Percentiles rank a stretch among this genome's conserved stretches.
These are phyloP conservation scores for Lyophyllum atratum DNA, from an alignment of 768 basidiomycete genomes.

Conservation along the genomic window DNA sequence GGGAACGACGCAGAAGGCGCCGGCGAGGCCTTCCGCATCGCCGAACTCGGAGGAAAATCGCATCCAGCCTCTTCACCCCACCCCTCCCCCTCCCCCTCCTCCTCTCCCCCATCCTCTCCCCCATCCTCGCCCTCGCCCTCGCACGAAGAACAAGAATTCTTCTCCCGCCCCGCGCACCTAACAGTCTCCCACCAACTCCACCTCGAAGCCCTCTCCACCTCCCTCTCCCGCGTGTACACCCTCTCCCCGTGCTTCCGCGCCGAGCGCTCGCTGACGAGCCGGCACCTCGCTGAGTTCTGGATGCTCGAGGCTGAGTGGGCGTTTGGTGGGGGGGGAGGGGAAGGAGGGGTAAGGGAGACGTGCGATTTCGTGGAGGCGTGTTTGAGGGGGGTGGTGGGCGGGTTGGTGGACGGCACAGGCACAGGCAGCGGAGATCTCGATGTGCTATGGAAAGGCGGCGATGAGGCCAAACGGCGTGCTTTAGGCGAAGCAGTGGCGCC, in stretches of 20 bases:
- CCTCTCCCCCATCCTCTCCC: constrained; percentile 15
- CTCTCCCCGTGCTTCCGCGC: constrained; percentile 94
- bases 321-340: constrained; percentile 37
- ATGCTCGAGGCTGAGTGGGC: constrained; percentile 98
- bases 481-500: constrained; percentile 38
- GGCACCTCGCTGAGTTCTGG: constrained; percentile 98
- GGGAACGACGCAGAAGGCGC: constrained; percentile 95
- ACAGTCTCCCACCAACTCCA: constrained; percentile 97
- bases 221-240: constrained; percentile 85
- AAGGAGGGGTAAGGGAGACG: constrained; percentile 46
- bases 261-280: constrained; percentile 81
- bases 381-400: constrained; percentile 26
- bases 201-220: constrained; percentile 81
- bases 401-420: constrained; percentile 9
- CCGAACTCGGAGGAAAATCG: constrained; percentile 34
- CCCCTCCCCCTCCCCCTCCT: constrained; percentile 18
- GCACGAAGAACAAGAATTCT: constrained; percentile 54
- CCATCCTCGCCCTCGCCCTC: constrained; percentile 13
- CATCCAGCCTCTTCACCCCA: constrained; percentile 25
- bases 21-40: constrained; percentile 85
- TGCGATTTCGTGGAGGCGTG: constrained; percentile 42
- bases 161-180: constrained; percentile 75
- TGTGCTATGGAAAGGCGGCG: constrained; percentile 42
- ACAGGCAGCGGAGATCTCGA: constrained; percentile 28
- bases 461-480: constrained; percentile 31